Evolutionary conservation across 768 basidiomycete species (phyloP).

Genomic region (Austroboletus eburneus): DNA sequence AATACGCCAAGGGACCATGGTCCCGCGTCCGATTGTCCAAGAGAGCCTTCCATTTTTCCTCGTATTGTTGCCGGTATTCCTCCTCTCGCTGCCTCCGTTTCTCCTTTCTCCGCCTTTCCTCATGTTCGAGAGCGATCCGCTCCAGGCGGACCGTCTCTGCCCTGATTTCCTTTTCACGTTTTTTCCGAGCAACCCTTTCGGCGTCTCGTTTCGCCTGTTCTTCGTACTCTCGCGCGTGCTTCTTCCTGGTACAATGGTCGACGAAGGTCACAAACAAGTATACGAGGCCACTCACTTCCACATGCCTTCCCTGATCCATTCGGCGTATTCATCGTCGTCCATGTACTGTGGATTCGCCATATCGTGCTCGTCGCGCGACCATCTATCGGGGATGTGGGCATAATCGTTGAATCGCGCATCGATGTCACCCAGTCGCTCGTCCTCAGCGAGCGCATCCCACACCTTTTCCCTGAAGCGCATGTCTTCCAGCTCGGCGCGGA

Average conservation of each 20-base stretch:
- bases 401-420: constrained; percentile 64
- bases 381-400: constrained; percentile 69
- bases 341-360: constrained; percentile 44
- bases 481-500: constrained; percentile 58
- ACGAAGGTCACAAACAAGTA: not conserved
- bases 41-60: constrained; percentile 53
- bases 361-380: constrained; percentile 46
- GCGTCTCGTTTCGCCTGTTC: constrained; percentile 57
- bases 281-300: constrained; percentile 52
- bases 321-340: constrained; percentile 86
- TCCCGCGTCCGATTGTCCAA: constrained; percentile 30
- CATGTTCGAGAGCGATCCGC: constrained; percentile 49
- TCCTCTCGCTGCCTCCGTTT: constrained; percentile 41
- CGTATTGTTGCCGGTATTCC: constrained; percentile 50
- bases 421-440: constrained; percentile 61
- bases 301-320: constrained; percentile 85
- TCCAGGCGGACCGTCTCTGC: constrained; percentile 52
- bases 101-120: constrained; percentile 45
- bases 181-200: constrained; percentile 47
- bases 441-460: constrained; percentile 67
- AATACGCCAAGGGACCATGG: constrained; percentile 39
- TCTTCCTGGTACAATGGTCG: constrained; percentile 43
- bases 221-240: constrained; percentile 62
- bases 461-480: constrained; percentile 67
- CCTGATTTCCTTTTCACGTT: constrained; percentile 49